Percentiles rank a stretch among this genome's conserved stretches.
Conservation (phyloP, 2,329 filamentous ascomycete genomes). For the Biscogniauxia marginata region DNA sequence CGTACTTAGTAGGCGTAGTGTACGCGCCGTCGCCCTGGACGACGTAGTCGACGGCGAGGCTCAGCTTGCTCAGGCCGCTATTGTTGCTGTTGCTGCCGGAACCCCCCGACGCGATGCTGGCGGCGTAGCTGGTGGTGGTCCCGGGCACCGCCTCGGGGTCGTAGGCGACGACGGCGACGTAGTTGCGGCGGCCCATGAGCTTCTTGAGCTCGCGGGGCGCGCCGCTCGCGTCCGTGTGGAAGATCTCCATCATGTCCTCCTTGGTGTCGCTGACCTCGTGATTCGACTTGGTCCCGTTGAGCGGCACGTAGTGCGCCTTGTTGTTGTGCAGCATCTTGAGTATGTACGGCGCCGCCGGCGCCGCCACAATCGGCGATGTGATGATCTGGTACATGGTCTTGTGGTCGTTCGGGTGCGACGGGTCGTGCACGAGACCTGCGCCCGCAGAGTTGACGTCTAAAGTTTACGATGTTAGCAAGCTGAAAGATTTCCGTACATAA, state of each 20-base stretch:
- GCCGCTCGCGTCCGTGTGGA: constrained; percentile 91
- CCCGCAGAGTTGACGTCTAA: constrained; percentile 86
- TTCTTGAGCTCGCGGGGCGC: constrained; percentile 78
- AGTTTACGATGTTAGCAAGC: neutral
- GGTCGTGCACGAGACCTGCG: constrained; percentile 92
- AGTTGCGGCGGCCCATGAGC: constrained; percentile 91
- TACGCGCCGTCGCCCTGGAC: constrained; percentile 88
- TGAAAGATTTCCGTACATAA: neutral
- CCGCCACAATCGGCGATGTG: constrained; percentile 86
- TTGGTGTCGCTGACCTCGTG: constrained; percentile 84
- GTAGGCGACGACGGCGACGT: constrained; percentile 89
- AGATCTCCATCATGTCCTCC: constrained; percentile 99
- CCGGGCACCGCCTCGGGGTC: constrained; percentile 72
- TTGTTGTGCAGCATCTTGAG: constrained; percentile 95
- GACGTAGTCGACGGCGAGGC: constrained; percentile 92
- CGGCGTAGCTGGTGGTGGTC: constrained; percentile 33
- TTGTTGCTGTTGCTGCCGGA: constrained; percentile 37
- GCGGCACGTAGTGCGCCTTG: constrained; percentile 85
- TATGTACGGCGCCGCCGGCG: constrained; percentile 80
- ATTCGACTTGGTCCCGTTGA: constrained; percentile 76
- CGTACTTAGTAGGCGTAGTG: constrained; percentile 87
- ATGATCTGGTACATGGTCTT: constrained; percentile 99
- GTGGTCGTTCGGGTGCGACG: constrained; percentile 84
- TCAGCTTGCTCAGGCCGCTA: constrained; percentile 64
- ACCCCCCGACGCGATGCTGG: constrained; percentile 11